Base-by-base conservation (phyloP, 805 yeast genomes). In the Nakazawaea siamensis region DNA sequence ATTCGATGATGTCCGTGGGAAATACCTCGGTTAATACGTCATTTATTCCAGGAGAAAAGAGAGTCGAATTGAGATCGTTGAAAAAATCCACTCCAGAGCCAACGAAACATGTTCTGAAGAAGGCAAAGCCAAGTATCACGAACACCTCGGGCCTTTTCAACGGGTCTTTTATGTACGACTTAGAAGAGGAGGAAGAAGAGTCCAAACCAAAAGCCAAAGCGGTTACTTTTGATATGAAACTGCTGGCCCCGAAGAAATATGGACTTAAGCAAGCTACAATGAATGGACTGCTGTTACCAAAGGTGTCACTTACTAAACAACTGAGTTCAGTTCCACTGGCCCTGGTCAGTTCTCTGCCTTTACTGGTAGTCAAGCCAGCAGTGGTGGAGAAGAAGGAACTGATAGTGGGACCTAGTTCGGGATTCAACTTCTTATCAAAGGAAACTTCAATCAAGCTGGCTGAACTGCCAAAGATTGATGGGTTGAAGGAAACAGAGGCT, bases 161-260 rank as follows among this genome's bases (percentile, higher is more conserved):
- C 26, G 38, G 38, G 8, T 30, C 38, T 11, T 35, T 35, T 11
- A 30, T 35, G 34, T 35, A 35, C 13, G 38, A 35, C 20, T 30
- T 35, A 14, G 38, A 35, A 17, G 38, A 35, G 15, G 34, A 35
- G 19, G 38, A 35, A 10, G 31, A 35, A n/a, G 32, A 18, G 4
- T 8, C 23, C 6, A 17, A 18, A 13, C 17, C 7, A 27, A 25
- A 15, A 20, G 30, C 6, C 14, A 37, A 37, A 17, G 34, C 33
- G n/a, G 31, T 37, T 5, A 24, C 24, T 19, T 27, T 35, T 11
- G 31, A 30, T 3, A 11, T 29, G 25, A 32, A 27, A 12, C 19
- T 27, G 11, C 30, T 32, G 17, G 4, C 23, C 5, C 26, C 21
- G 15, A 11, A 20, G 11, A 37, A 37, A 16, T 37, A 37, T 24